A percentile compares a stretch with the other conserved stretches of the same genome.
Evolutionary conservation across 2,329 filamentous ascomycete species (phyloP).

Genomic region (Fusarium bactridioides): DNA sequence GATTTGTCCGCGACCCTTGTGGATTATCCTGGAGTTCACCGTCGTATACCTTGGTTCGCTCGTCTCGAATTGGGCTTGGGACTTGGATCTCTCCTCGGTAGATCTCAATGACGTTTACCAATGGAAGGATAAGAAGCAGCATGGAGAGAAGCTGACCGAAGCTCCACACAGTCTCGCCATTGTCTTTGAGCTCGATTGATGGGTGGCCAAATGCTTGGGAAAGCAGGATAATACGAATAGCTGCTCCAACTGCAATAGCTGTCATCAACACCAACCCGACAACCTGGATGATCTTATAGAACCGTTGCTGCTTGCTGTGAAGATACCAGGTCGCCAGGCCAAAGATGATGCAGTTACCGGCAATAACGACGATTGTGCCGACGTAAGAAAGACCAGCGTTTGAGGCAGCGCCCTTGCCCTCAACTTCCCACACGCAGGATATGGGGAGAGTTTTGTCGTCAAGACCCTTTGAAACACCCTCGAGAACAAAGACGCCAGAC

Average conservation of each 20-base stretch:
- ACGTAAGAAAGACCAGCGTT: constrained; percentile 59
- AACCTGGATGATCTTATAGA: constrained; percentile 62
- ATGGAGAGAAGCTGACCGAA: constrained; percentile 38
- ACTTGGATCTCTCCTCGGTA: constrained; percentile 41
- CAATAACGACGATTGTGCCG: constrained; percentile 69
- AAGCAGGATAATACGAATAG: constrained; percentile 62
- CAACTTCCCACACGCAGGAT: constrained; percentile 65
- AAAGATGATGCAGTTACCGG: constrained; percentile 66
- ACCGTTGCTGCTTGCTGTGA: constrained; percentile 62
- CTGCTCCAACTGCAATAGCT: constrained; percentile 66
- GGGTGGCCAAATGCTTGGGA: constrained; percentile 64
- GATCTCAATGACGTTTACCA: constrained; percentile 27
- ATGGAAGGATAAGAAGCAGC: constrained; percentile 35
- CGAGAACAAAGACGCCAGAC: constrained; percentile 64
- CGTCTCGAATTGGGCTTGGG: constrained; percentile 53
- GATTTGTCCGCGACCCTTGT: constrained; percentile 48
- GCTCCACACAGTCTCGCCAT: constrained; percentile 37
- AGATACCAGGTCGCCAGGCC: constrained; percentile 69
- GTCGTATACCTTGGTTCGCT: constrained; percentile 48
- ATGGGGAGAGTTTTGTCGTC: constrained; percentile 64
- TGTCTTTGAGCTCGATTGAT: constrained; percentile 38
- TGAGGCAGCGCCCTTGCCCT: constrained; percentile 46
- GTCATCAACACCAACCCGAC: constrained; percentile 63
- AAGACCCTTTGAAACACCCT: constrained; percentile 61
- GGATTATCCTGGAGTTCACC: constrained; percentile 50